A percentile compares a stretch with the other conserved stretches of the same genome.
Evolutionary conservation across 768 basidiomycete species (phyloP).

Genomic region (Boletellus sp.): DNA sequence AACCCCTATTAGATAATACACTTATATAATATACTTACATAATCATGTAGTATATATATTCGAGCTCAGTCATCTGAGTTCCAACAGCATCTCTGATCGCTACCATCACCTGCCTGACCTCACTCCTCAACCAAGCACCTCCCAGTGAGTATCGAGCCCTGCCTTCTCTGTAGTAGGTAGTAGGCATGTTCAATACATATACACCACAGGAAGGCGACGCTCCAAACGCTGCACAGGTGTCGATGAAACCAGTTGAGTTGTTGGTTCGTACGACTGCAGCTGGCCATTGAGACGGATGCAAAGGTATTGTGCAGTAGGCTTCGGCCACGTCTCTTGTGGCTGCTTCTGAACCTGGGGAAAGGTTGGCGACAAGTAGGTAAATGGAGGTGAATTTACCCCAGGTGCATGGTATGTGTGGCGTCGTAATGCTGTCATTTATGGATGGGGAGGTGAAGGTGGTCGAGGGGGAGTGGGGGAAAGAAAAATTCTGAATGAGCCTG

Average conservation of each 20-base stretch:
- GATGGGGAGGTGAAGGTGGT: conserved; percentile 21
- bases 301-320: conserved; percentile 23
- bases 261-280: conserved; percentile 26
- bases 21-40: no score
- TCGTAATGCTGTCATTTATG: conserved; percentile 32
- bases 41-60: no score
- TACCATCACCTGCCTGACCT: no score
- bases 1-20: no score
- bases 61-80: no score
- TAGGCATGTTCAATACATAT: no score
- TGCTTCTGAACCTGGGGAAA: neutral
- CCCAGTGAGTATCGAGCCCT: no score
- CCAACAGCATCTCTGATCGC: no score
- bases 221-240: neutral
- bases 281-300: conserved; percentile 35
- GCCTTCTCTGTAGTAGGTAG: no score
- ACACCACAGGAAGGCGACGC: neutral
- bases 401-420: neutral
- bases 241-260: neutral
- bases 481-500: conserved; percentile 31
- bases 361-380: neutral
- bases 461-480: neutral
- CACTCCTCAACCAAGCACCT: no score
- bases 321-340: neutral
- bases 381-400: conserved; percentile 3